A percentile compares a stretch with the other conserved stretches of the same genome.
phyloP scores from a whole-genome alignment of 2,329 filamentous ascomycete genomes.

The Aplosporella prunicola region DNA sequence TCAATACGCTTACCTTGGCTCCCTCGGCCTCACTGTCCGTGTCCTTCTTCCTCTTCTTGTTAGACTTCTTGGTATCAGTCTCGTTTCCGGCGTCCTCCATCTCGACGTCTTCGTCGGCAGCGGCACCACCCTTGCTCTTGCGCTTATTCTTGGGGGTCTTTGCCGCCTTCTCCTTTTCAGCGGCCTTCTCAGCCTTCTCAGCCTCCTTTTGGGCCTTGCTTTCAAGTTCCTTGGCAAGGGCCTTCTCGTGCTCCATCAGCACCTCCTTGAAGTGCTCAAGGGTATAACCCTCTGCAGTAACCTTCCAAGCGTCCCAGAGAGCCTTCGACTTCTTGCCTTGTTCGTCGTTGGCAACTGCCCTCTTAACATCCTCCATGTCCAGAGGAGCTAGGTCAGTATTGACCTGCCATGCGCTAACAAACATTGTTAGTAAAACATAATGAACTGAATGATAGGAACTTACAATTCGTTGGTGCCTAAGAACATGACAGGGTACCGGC shows the following conservation, averaged over 20 bases:
- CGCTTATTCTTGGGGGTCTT: conserved; percentile 39
- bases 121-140: conserved; percentile 27
- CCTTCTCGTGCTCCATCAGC: conserved; percentile 50
- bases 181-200: conserved; percentile 47
- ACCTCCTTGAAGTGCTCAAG: conserved; percentile 77
- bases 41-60: conserved; percentile 69
- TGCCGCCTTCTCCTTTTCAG: conserved; percentile 40
- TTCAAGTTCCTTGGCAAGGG: conserved; percentile 47
- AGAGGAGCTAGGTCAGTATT: conserved; percentile 76
- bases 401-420: conserved; percentile 72
- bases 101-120: conserved; percentile 27
- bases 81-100: conserved; percentile 35
- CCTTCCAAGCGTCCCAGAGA: conserved; percentile 66
- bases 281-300: conserved; percentile 69
- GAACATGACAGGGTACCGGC: conserved; percentile 93
- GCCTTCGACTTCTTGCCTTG: conserved; percentile 70
- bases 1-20: conserved; percentile 41
- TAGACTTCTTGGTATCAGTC: conserved; percentile 25
- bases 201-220: conserved; percentile 57
- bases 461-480: conserved; percentile 94
- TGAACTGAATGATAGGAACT: conserved; percentile 38
- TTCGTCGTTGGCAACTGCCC: conserved; percentile 59
- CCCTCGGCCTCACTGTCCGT: conserved; percentile 58
- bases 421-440: conserved; percentile 3
- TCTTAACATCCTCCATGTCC: conserved; percentile 61